phyloP scores from a whole-genome alignment of 2,329 filamentous ascomycete genomes.

The Diaporthe destruens region DNA sequence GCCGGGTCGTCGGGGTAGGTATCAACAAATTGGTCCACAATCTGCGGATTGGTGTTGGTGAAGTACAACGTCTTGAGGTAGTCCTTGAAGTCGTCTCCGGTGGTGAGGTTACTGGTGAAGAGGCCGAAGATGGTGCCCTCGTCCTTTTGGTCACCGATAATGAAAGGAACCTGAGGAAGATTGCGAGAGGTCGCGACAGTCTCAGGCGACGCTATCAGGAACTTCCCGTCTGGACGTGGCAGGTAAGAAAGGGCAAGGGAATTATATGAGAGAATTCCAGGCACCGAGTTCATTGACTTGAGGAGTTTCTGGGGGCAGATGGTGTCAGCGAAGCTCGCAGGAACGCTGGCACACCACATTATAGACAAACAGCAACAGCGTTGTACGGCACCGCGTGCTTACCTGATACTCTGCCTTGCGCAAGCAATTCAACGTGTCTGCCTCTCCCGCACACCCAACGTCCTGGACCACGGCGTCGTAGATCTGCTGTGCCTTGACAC shows the following conservation, averaged over 20 bases:
- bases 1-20: conserved; percentile 70
- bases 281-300: conserved; percentile 77
- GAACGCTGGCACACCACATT: background rate
- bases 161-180: conserved; percentile 62
- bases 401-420: conserved; percentile 68
- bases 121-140: conserved; percentile 82
- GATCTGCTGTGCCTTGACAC: conserved; percentile 72
- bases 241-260: conserved; percentile 80
- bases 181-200: conserved; percentile 63
- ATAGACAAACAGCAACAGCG: background rate
- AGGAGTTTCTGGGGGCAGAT: conserved; percentile 60
- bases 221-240: conserved; percentile 77
- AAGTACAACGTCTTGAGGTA: conserved; percentile 76
- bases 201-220: conserved; percentile 74
- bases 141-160: conserved; percentile 82
- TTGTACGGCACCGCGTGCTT: background rate
- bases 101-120: conserved; percentile 77
- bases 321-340: background rate
- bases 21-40: conserved; percentile 68
- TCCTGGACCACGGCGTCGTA: conserved; percentile 72
- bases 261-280: conserved; percentile 74
- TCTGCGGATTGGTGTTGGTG: conserved; percentile 61
- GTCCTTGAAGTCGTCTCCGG: conserved; percentile 66
- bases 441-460: conserved; percentile 70
- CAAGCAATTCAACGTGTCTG: conserved; percentile 75